Conservation (phyloP, 2,329 filamentous ascomycete species). For the Cordyceps fumosorosea region DNA sequence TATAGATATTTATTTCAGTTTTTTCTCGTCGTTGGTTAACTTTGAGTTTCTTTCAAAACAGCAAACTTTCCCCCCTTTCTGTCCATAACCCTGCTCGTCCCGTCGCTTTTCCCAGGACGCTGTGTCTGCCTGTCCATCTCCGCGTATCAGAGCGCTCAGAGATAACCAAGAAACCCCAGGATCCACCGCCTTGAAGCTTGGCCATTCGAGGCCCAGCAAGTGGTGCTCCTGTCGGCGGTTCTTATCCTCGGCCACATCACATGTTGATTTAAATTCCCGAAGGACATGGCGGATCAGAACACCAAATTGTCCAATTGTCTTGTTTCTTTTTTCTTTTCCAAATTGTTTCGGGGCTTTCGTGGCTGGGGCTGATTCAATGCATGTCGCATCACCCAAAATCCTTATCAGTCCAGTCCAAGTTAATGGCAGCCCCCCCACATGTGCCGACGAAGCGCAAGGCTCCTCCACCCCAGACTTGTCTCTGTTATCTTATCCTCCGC, state of each 20-base stretch:
- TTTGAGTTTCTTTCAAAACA: neutral
- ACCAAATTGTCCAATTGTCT: neutral
- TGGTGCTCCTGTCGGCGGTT: neutral
- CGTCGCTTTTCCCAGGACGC: neutral
- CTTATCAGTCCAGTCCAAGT: conserved; percentile 5
- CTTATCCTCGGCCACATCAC: neutral
- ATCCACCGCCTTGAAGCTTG: conserved; percentile 1
- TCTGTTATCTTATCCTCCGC: conserved; percentile 9
- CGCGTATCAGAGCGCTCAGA: conserved; percentile 9
- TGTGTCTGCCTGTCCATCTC: neutral
- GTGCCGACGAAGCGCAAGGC: neutral
- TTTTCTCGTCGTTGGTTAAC: too few species aligned
- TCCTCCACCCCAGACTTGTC: neutral
- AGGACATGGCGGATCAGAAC: too few species aligned
- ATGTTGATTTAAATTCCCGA: neutral
- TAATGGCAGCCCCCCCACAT: neutral
- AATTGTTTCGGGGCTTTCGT: neutral
- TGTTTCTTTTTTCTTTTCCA: neutral
- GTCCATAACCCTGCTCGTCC: neutral
- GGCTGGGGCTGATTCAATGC: neutral
- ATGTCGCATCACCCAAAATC: neutral
- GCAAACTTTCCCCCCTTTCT: neutral
- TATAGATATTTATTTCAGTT: too few species aligned
- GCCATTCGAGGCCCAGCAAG: neutral
- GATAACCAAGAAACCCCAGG: conserved; percentile 6